Percentiles rank a stretch among this genome's conserved stretches.
These are phyloP conservation scores for Dentipellis fragilis DNA, from an alignment of 768 basidiomycete genomes.

Conservation along the genomic window DNA sequence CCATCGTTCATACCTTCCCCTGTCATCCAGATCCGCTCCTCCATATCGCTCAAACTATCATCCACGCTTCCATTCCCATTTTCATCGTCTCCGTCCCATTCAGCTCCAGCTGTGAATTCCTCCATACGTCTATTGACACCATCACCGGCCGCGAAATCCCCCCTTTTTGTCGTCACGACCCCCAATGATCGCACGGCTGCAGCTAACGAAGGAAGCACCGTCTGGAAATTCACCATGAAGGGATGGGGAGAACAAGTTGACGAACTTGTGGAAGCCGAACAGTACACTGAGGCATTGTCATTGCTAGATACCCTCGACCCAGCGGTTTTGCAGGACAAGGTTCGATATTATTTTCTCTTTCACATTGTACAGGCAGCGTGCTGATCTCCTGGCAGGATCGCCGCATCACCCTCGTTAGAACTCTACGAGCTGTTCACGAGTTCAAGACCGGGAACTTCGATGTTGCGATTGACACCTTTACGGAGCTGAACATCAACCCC, in stretches of 20 bases:
- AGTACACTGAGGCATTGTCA: slow-evolving; percentile 73
- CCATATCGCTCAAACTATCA: slow-evolving; percentile 47
- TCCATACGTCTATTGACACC: slow-evolving; percentile 57
- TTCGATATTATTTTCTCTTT: slow-evolving; percentile 13
- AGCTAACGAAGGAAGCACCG: slow-evolving; percentile 57
- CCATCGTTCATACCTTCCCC: slow-evolving; percentile 41
- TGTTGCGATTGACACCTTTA: slow-evolving; percentile 76
- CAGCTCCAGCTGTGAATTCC: slow-evolving; percentile 26
- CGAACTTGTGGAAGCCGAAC: slow-evolving; percentile 59
- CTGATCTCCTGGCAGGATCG: slow-evolving; percentile 31
- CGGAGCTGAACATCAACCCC: slow-evolving; percentile 84
- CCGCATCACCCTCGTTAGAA: slow-evolving; percentile 49
- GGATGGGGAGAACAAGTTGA: slow-evolving; percentile 78
- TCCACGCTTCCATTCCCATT: slow-evolving; percentile 65
- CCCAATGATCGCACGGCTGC: slow-evolving; percentile 64
- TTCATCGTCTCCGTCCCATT: slow-evolving; percentile 17
- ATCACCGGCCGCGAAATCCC: slow-evolving; percentile 40
- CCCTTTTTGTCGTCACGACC: slow-evolving; percentile 56
- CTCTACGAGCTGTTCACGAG: slow-evolving; percentile 69
- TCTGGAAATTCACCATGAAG: slow-evolving; percentile 70
- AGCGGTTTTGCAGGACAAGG: slow-evolving; percentile 53
- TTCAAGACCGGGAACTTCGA: slow-evolving; percentile 65
- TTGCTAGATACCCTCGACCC: slow-evolving; percentile 64
- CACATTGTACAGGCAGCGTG: not conserved
- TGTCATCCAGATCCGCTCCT: slow-evolving; percentile 62